Conservation (phyloP, 116 monocot genomes). For the Papilionanthe hybrid region DNA sequence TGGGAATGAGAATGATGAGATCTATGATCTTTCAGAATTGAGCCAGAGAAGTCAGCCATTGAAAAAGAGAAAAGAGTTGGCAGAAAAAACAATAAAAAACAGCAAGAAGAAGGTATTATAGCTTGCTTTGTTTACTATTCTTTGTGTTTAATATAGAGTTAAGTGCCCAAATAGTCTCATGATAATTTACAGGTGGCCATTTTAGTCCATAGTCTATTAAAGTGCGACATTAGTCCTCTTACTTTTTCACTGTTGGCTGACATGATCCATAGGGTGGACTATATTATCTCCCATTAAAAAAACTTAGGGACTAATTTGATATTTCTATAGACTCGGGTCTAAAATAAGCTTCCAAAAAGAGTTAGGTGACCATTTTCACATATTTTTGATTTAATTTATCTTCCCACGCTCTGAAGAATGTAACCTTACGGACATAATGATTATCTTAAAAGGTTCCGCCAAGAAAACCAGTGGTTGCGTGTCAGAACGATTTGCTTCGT, state of each 20-base stretch:
- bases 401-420: background rate
- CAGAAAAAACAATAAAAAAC: constrained; percentile 26
- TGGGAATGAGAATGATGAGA: constrained; percentile 20
- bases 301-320: too few relatives aligned
- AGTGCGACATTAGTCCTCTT: too few relatives aligned
- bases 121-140: background rate
- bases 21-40: constrained; percentile 16
- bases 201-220: too few relatives aligned
- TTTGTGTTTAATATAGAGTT: background rate
- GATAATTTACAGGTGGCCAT: too few relatives aligned
- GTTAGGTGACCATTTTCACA: too few relatives aligned
- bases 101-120: constrained; percentile 51
- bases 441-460: constrained; percentile 26
- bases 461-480: constrained; percentile 20
- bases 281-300: too few relatives aligned
- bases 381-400: background rate
- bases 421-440: background rate
- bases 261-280: too few relatives aligned
- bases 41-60: constrained; percentile 25
- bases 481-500: constrained; percentile 28
- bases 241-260: too few relatives aligned
- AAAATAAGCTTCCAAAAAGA: too few relatives aligned
- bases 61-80: constrained; percentile 27
- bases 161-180: too few relatives aligned
- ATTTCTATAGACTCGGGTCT: too few relatives aligned